phyloP scores from a whole-genome alignment of 148 eudicot species.

The Amaranthus palmeri region DNA sequence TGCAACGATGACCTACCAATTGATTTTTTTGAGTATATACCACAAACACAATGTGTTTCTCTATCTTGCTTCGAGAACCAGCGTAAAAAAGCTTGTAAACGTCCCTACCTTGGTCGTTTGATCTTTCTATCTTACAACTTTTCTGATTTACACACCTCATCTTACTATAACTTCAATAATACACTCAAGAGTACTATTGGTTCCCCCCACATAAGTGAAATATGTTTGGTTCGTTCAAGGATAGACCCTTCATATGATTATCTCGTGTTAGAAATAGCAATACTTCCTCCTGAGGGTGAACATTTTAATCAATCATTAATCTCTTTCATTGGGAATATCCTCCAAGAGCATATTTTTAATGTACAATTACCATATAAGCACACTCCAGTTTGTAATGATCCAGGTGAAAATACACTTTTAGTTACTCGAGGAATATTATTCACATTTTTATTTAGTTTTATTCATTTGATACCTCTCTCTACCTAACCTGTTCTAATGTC shows the following conservation, averaged over 20 bases:
- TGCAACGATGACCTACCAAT: constrained; percentile 21
- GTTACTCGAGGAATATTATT: not conserved
- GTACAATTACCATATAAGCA: constrained; percentile 51
- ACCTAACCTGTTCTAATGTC: not conserved
- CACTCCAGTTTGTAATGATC: constrained; percentile 35
- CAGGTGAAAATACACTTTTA: constrained; percentile 35
- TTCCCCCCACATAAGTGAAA: constrained; percentile 34
- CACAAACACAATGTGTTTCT: constrained; percentile 33
- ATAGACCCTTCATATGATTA: constrained; percentile 25
- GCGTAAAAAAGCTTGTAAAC: constrained; percentile 41
- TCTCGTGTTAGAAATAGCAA: constrained; percentile 37
- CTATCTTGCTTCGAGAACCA: constrained; percentile 35
- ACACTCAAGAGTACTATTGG: constrained; percentile 34
- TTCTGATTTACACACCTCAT: constrained; percentile 41
- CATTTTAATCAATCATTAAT: constrained; percentile 48
- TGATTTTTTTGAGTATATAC: constrained; percentile 16
- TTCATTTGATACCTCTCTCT: not conserved
- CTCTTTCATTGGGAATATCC: constrained; percentile 38
- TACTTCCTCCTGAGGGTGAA: constrained; percentile 44
- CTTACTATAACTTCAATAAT: constrained; percentile 28
- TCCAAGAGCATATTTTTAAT: constrained; percentile 41
- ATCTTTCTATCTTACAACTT: constrained; percentile 48
- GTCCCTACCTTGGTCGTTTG: constrained; percentile 53
- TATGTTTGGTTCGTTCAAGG: constrained; percentile 37
- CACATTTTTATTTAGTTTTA: not conserved